These are phyloP conservation scores for Leucocoprinus birnbaumii DNA, from an alignment of 768 basidiomycete genomes.

Conservation along the genomic window DNA sequence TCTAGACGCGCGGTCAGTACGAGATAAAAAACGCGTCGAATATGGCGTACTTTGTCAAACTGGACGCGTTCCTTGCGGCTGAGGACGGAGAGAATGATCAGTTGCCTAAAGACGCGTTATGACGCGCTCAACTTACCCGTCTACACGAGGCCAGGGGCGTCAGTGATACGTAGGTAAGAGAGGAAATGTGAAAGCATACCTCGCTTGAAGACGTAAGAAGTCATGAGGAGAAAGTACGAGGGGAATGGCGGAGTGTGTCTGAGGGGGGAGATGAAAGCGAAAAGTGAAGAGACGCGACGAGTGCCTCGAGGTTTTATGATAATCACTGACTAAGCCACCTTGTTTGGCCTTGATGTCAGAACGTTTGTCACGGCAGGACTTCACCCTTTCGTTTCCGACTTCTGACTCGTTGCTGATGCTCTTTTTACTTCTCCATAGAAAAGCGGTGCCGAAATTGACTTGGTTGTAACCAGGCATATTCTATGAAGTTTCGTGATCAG, in stretches of 20 bases:
- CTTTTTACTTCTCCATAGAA: no score
- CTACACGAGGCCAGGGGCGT: slow-evolving; percentile 22
- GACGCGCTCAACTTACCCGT: slow-evolving; percentile 47
- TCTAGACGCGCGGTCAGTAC: slow-evolving; percentile 40
- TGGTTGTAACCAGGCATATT: no score
- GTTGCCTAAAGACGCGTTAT: slow-evolving; percentile 26
- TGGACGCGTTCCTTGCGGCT: slow-evolving; percentile 90
- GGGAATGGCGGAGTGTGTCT: neutral
- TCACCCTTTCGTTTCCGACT: no score
- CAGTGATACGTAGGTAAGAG: slow-evolving; percentile 2
- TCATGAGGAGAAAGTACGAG: neutral
- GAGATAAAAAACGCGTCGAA: slow-evolving; percentile 12
- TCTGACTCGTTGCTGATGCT: neutral
- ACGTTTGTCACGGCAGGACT: no score
- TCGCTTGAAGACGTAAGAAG: slow-evolving; percentile 32
- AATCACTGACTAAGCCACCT: slow-evolving; percentile 13
- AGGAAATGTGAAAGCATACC: slow-evolving; percentile 23
- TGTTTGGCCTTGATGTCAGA: slow-evolving; percentile 10
- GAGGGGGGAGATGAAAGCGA: neutral
- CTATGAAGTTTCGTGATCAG: no score
- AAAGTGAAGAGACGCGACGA: neutral
- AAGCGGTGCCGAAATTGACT: no score
- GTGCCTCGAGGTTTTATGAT: slow-evolving; percentile 13
- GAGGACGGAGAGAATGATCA: slow-evolving; percentile 16
- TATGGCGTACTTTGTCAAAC: slow-evolving; percentile 77